phyloP scores from a whole-genome alignment of 2,329 filamentous ascomycete species.

The Alternaria gaisen region DNA sequence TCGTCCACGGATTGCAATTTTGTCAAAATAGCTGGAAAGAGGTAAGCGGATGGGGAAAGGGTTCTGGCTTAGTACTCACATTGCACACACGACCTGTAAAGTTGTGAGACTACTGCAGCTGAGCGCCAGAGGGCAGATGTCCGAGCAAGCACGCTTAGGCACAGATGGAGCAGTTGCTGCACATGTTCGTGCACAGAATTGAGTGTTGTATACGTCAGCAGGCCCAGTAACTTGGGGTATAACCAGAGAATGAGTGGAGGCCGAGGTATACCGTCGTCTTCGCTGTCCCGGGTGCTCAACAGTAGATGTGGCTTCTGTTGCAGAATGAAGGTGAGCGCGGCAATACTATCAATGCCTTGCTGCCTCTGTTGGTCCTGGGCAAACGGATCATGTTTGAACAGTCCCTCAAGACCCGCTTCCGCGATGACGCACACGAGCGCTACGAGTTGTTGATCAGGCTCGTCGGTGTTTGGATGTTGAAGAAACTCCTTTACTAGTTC shows the following conservation, averaged over 20 bases:
- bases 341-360: slow-evolving; percentile 75
- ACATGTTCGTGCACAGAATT: slow-evolving; percentile 52
- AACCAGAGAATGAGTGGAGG: slow-evolving; percentile 65
- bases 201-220: slow-evolving; percentile 56
- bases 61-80: slow-evolving; percentile 39
- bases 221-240: slow-evolving; percentile 60
- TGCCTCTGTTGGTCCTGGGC: slow-evolving; percentile 64
- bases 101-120: slow-evolving; percentile 42
- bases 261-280: slow-evolving; percentile 41
- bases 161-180: slow-evolving; percentile 47
- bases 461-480: slow-evolving; percentile 57
- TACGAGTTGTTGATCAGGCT: slow-evolving; percentile 78
- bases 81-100: slow-evolving; percentile 54
- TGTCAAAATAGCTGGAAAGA: slow-evolving; percentile 55
- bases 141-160: slow-evolving; percentile 48
- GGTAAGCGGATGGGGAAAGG: slow-evolving; percentile 6
- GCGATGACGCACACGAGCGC: slow-evolving; percentile 86
- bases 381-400: slow-evolving; percentile 74
- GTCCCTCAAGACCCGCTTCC: slow-evolving; percentile 77
- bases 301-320: slow-evolving; percentile 78
- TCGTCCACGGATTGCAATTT: slow-evolving; percentile 51
- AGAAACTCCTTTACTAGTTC: slow-evolving; percentile 74
- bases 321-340: slow-evolving; percentile 78
- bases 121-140: slow-evolving; percentile 49
- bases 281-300: slow-evolving; percentile 43